These are phyloP conservation scores for Mortierella sp. DNA, from an alignment of 371 early-diverging fungal genomes.

Conservation along the genomic window DNA sequence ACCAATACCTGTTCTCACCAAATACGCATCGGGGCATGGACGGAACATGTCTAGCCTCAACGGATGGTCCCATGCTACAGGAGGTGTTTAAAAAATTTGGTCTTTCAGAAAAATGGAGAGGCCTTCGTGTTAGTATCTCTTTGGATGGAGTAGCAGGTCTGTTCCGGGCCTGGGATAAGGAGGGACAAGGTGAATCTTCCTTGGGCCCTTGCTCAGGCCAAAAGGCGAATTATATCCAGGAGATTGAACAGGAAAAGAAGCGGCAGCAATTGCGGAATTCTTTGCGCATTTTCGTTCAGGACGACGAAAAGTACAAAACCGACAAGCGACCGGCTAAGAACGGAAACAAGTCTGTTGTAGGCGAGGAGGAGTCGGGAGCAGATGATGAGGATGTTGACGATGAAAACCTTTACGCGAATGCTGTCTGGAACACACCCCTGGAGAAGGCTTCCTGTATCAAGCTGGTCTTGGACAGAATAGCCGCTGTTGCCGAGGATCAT, in stretches of 20 bases:
- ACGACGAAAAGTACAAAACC: constrained; percentile 15
- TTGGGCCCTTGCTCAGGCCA: neutral
- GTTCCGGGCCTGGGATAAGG: constrained; percentile 47
- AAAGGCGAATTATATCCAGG: constrained; percentile 2
- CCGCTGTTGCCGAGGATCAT: constrained; percentile 44
- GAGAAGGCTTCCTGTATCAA: constrained; percentile 48
- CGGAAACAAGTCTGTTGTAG: neutral
- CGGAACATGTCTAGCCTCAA: constrained; percentile 28
- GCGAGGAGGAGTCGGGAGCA: neutral
- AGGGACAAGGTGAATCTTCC: constrained; percentile 1
- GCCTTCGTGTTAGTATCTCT: constrained; percentile 33
- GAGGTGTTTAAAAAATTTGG: constrained; percentile 34
- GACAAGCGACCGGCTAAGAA: neutral
- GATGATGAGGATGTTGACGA: constrained; percentile 14
- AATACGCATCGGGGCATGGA: constrained; percentile 36
- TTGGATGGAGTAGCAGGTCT: constrained; percentile 40
- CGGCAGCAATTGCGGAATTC: constrained; percentile 40
- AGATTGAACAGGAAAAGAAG: constrained; percentile 41
- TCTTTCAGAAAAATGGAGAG: constrained; percentile 34
- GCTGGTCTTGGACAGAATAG: constrained; percentile 34
- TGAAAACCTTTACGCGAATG: too few species aligned
- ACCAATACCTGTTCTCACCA: constrained; percentile 28
- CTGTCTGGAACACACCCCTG: constrained; percentile 48
- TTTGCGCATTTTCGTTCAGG: constrained; percentile 33
- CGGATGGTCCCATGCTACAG: constrained; percentile 27